Evolutionary conservation across 495 filamentous ascomycete genomes (phyloP).

Genomic region (Beverwykella pulmonaria): DNA sequence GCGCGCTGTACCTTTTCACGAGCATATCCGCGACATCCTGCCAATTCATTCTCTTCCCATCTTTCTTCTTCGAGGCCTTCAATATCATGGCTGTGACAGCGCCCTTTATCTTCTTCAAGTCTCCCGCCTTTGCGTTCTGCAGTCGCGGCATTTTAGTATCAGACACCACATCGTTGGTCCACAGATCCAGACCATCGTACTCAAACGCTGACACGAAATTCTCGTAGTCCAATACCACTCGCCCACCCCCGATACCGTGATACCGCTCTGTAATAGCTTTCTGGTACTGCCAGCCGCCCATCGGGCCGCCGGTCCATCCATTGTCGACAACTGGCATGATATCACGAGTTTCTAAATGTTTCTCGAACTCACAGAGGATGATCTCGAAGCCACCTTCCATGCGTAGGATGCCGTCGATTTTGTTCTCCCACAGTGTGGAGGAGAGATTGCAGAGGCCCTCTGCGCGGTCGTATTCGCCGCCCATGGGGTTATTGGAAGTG

Average conservation of each 20-base stretch:
- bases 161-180: slow-evolving; percentile 9
- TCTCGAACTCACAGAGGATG: slow-evolving; percentile 64
- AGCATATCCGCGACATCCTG: slow-evolving; percentile 65
- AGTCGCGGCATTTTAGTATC: slow-evolving; percentile 53
- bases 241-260: slow-evolving; percentile 57
- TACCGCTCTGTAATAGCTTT: slow-evolving; percentile 58
- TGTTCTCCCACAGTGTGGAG: slow-evolving; percentile 50
- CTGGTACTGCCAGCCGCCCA: slow-evolving; percentile 40
- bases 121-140: slow-evolving; percentile 40
- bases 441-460: slow-evolving; percentile 55
- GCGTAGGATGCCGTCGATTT: slow-evolving; percentile 63
- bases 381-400: slow-evolving; percentile 74
- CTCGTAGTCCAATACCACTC: slow-evolving; percentile 62
- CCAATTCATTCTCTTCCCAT: slow-evolving; percentile 53
- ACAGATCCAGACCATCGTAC: slow-evolving; percentile 43
- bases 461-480: slow-evolving; percentile 53
- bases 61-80: background rate
- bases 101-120: slow-evolving; percentile 49
- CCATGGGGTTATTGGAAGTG: slow-evolving; percentile 33
- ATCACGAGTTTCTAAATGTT: slow-evolving; percentile 24
- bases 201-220: slow-evolving; percentile 62
- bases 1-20: slow-evolving; percentile 58
- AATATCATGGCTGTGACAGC: slow-evolving; percentile 50
- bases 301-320: slow-evolving; percentile 14
- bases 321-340: slow-evolving; percentile 29